A percentile compares a stretch with the other conserved stretches of the same genome.
phyloP scores from a whole-genome alignment of 495 filamentous ascomycete species.

The Apiosordaria backusii region DNA sequence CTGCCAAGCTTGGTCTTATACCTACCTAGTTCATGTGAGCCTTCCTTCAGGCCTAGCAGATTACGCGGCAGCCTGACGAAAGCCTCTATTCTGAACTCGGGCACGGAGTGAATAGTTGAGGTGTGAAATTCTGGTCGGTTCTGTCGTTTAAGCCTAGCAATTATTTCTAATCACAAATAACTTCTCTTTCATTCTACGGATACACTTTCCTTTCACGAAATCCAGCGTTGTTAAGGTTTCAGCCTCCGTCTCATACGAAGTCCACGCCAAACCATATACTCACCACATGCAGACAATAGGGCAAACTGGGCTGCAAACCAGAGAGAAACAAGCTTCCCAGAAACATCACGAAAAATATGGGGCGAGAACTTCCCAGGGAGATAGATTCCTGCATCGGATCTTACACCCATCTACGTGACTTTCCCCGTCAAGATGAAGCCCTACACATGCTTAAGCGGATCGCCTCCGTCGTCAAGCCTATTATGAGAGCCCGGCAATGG shows the following conservation, averaged over 20 bases:
- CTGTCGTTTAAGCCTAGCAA: not conserved
- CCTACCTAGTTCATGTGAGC: not conserved
- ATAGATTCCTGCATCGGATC: slow-evolving; percentile 66
- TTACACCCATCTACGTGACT: slow-evolving; percentile 73
- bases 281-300: not conserved
- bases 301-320: not conserved
- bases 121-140: not conserved
- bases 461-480: slow-evolving; percentile 87
- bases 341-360: not conserved
- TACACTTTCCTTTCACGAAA: not conserved
- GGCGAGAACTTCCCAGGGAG: slow-evolving; percentile 43
- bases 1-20: not conserved
- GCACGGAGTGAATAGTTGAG: not conserved
- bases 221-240: not conserved
- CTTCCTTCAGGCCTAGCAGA: not conserved
- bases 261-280: not conserved
- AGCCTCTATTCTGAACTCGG: not conserved
- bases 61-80: not conserved
- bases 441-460: slow-evolving; percentile 76
- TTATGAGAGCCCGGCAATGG: slow-evolving; percentile 87
- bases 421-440: slow-evolving; percentile 74
- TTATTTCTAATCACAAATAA: not conserved
- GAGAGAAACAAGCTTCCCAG: not conserved
- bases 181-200: not conserved
- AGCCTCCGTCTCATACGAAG: not conserved